Evolutionary conservation across 495 filamentous ascomycete species (phyloP), one percentile per base, ranked within the genome.

Genomic region (Neurospora sp.): DNA sequence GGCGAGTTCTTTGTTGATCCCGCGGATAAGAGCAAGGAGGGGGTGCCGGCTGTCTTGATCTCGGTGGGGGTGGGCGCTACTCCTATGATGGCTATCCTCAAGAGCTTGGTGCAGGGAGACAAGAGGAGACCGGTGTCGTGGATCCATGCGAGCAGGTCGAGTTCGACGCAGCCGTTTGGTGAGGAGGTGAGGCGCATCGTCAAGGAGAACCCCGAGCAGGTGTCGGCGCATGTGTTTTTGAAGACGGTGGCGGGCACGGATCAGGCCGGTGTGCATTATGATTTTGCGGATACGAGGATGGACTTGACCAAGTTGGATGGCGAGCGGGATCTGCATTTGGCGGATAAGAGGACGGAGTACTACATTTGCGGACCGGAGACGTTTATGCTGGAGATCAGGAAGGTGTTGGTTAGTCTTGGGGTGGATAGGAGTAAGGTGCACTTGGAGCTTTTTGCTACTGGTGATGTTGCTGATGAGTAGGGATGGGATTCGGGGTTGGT

Each of bases 41-140:
- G 81, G 37, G 83, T 76, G n/a, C 88, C 88, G 1, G 79, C 91
- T 3, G 91, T 92, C 4, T 84, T 93, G 49, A 85, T 94, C 72
- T 90, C 90, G 4, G 91, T 88, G 9, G 91, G 91, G 10, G 90
- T 91, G 14, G 91, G 91, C 62, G 81, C 92, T 31, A 92, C 91
- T 4, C 89, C 90, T 4, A 78, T 93, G 76, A 85, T 89, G 69
- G 84, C 89, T 46, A 93, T 93, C 44, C 82, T 94, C 40, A 90
- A 91, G 41, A 82, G 84, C 39, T 78, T 82, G 9, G 73, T 81
- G 9, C 39, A 79, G 2, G 4, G 73, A 74, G 74, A 75, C 0
- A 78, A 79, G 42, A 75, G 77, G 18, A 84, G 90, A 74, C 87
- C 86, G 49, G 79, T 93, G n/a, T 86, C 87, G 70, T 93, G 90